Percentiles rank a stretch among this genome's conserved stretches.
Evolutionary conservation across 257 asterid species (phyloP).

Genomic region (Datura wrightii): DNA sequence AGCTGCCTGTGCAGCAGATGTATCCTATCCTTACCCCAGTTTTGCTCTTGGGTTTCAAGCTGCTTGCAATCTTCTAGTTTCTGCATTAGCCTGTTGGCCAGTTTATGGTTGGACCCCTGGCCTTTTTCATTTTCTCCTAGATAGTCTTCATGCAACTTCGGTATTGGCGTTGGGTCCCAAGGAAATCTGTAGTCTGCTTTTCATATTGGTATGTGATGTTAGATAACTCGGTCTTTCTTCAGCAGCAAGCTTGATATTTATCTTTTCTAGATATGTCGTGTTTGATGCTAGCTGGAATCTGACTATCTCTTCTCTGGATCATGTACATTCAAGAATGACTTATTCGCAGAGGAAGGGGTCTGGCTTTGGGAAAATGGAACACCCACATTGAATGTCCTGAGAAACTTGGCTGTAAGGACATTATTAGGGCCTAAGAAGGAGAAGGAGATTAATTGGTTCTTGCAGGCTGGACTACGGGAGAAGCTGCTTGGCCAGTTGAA

Average conservation of each 20-base stretch:
- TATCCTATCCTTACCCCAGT: slow-evolving; percentile 72
- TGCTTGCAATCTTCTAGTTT: slow-evolving; percentile 89
- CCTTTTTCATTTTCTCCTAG: slow-evolving; percentile 72
- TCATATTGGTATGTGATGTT: slow-evolving; percentile 71
- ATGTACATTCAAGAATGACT: slow-evolving; percentile 71
- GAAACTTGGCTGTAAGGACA: slow-evolving; percentile 75
- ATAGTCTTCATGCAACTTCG: slow-evolving; percentile 77
- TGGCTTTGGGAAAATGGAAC: slow-evolving; percentile 91
- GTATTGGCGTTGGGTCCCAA: slow-evolving; percentile 91
- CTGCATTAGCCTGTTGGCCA: slow-evolving; percentile 98
- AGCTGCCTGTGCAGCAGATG: slow-evolving; percentile 81
- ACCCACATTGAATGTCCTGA: slow-evolving; percentile 69
- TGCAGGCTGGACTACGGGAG: slow-evolving; percentile 69
- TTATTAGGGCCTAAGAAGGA: slow-evolving; percentile 79
- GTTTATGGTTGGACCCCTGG: slow-evolving; percentile 96
- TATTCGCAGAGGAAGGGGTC: slow-evolving; percentile 77
- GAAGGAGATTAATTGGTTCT: slow-evolving; percentile 79
- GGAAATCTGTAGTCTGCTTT: slow-evolving; percentile 87
- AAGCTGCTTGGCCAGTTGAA: slow-evolving; percentile 72
- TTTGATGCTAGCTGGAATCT: slow-evolving; percentile 30
- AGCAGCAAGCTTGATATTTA: slow-evolving; percentile 19
- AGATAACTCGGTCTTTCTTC: slow-evolving; percentile 36
- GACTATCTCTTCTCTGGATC: slow-evolving; percentile 41
- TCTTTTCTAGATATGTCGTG: slow-evolving; percentile 19
- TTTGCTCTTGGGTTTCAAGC: slow-evolving; percentile 81